Percentiles rank a stretch among this genome's conserved stretches.
phyloP scores from a whole-genome alignment of 2,329 filamentous ascomycete species.

The Cytospora chrysosperma region DNA sequence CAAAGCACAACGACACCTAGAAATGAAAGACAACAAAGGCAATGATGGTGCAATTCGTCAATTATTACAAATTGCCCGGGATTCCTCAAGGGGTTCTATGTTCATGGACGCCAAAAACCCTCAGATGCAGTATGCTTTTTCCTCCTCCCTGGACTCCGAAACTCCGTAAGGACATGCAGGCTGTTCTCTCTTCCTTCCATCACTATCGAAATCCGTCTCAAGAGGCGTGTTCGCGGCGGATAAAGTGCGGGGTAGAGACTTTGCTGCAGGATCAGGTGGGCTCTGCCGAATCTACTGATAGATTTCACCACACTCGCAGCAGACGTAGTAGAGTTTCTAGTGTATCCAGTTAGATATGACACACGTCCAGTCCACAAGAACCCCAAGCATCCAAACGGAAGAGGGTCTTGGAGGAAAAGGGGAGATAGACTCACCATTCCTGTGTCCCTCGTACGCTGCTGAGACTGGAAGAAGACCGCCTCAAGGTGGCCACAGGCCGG shows the following conservation, averaged over 20 bases:
- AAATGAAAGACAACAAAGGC: not conserved
- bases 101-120: not conserved
- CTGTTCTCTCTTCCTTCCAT: not conserved
- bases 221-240: not conserved
- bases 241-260: not conserved
- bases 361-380: not conserved
- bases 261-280: not conserved
- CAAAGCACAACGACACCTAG: not conserved
- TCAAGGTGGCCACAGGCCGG: conserved; percentile 82
- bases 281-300: conserved; percentile 51
- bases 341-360: not conserved
- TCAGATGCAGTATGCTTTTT: not conserved
- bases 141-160: conserved; percentile 2
- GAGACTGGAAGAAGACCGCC: conserved; percentile 98
- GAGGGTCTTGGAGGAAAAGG: not conserved
- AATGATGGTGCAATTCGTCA: not conserved
- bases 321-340: conserved; percentile 91
- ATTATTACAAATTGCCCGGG: not conserved
- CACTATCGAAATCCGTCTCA: not conserved
- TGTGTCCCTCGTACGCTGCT: conserved; percentile 93
- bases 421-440: conserved; percentile 77
- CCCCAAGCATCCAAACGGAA: not conserved
- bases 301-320: conserved; percentile 89
- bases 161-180: not conserved
- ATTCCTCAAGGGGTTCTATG: not conserved